Evolutionary conservation across 1,284 basidiomycete genomes (phyloP), one percentile per base, ranked within the genome.

Genomic region (Trichosporon ovoides): DNA sequence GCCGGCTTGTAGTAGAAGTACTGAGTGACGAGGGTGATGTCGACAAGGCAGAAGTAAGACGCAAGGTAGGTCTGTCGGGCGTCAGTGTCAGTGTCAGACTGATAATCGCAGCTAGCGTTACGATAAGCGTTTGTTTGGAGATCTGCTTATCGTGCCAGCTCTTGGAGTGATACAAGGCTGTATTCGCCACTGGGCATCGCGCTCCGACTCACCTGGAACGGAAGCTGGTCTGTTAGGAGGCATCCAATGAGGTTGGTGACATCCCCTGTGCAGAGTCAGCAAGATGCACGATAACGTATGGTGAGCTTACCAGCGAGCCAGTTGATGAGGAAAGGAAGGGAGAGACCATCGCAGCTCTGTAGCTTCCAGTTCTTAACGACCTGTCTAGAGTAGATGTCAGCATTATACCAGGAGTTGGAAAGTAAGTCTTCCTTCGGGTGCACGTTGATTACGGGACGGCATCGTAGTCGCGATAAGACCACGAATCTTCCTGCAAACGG

Each of bases 141-240:
- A 31, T 48, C 24, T 22, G 10, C 43, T 48, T 28, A 28, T 48
- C 43, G 22, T 22, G 24, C 22, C 14, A 9, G 9, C 3, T 22
- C 16, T 10, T 6, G 4, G 24, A n/a, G 7, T 10, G 9, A 6
- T n/a, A n/a, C n/a, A n/a, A n/a, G n/a, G 3, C 24, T 16, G 22
- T 13, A 12, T 7, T 18, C 28, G 43, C 43, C 43, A 48, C 43
- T 18, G n/a, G 5, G 14, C 24, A 2, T 18, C 7, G n/a, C 38
- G 10, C 11, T 33, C n/a, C n/a, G 55, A 71, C 83, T 68, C 72
- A 89, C 91, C 78, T 94, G 92, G 76, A 97, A 96, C 13, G 91
- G 91, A n/a, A 96, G 82, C 70, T 96, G 93, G 68, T 87, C 82
- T 1, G 93, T 96, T 53, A 97, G 81, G 61, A 96, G 76, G 75